These are phyloP conservation scores for Cryomyces minteri DNA, from an alignment of 495 filamentous ascomycete genomes.

Conservation along the genomic window DNA sequence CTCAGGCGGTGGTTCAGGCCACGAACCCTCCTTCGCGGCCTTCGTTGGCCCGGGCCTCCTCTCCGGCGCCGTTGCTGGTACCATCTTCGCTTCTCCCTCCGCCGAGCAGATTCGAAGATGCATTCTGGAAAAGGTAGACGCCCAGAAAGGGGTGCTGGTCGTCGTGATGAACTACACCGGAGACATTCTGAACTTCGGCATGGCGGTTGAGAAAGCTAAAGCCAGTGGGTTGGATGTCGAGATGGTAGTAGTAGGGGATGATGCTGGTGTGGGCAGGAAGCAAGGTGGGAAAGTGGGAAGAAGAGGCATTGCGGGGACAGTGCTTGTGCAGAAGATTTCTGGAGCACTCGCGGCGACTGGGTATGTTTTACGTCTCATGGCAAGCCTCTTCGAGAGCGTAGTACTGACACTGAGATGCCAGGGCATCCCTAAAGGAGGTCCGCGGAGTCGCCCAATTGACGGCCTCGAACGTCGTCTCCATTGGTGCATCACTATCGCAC, in stretches of 20 bases:
- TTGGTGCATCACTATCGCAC: conserved; percentile 74
- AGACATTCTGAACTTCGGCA: conserved; percentile 88
- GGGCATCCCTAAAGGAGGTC: conserved; percentile 41
- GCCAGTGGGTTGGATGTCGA: conserved; percentile 65
- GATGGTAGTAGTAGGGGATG: conserved; percentile 91
- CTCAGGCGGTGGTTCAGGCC: conserved; percentile 80
- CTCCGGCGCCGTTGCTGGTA: conserved; percentile 71
- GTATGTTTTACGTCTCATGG: conserved; percentile 2
- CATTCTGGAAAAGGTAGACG: conserved; percentile 51
- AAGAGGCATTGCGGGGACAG: conserved; percentile 80
- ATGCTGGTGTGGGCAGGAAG: conserved; percentile 74
- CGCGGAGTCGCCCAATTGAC: conserved; percentile 49
- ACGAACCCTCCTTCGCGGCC: conserved; percentile 77
- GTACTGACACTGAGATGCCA: not conserved
- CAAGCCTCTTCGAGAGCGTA: not conserved
- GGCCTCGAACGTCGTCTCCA: conserved; percentile 60
- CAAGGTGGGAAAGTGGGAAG: conserved; percentile 82
- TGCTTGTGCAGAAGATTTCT: conserved; percentile 73
- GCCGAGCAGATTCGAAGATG: conserved; percentile 74
- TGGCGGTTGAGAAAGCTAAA: conserved; percentile 83
- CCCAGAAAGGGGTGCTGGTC: conserved; percentile 53
- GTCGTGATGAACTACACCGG: conserved; percentile 48
- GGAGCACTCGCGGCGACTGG: conserved; percentile 71
- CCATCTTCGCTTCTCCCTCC: conserved; percentile 79
- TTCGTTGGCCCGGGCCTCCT: conserved; percentile 60